Evolutionary conservation across 2,329 filamentous ascomycete species (phyloP).

Genomic region (Sordariomycetes sp.): DNA sequence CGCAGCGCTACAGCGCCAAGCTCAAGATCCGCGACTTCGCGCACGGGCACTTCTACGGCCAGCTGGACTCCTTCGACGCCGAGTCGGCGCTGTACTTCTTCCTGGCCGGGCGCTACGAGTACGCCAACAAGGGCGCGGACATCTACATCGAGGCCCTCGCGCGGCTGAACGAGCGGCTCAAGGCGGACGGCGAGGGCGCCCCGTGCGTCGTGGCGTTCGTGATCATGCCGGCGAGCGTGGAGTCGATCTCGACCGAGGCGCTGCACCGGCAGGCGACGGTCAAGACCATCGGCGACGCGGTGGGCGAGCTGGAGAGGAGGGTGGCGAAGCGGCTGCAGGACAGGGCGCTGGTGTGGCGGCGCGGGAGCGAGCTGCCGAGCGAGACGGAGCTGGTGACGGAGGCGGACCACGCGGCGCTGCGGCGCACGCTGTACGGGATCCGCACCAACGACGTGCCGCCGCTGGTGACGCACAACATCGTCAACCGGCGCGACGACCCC

Average conservation of each 20-base stretch:
- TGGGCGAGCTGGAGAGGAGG: conserved; percentile 83
- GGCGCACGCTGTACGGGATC: conserved; percentile 90
- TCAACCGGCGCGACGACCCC: conserved; percentile 86
- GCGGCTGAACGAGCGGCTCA: conserved; percentile 86
- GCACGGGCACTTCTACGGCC: conserved; percentile 94
- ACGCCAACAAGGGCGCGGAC: conserved; percentile 95
- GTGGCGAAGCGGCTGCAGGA: conserved; percentile 93
- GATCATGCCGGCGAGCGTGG: conserved; percentile 96
- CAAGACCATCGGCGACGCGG: conserved; percentile 87
- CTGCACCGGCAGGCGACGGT: conserved; percentile 95
- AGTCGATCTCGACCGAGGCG: conserved; percentile 88
- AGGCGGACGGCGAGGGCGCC: conserved; percentile 73
- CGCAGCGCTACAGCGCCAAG: conserved; percentile 75
- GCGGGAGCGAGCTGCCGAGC: conserved; percentile 85
- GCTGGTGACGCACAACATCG: conserved; percentile 98
- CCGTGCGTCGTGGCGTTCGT: conserved; percentile 88
- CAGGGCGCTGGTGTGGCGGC: conserved; percentile 87
- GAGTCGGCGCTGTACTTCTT: conserved; percentile 98
- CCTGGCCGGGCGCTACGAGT: conserved; percentile 93
- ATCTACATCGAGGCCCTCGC: conserved; percentile 99
- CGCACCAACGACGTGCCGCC: conserved; percentile 84
- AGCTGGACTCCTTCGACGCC: conserved; percentile 86
- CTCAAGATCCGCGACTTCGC: conserved; percentile 98
- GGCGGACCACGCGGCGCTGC: conserved; percentile 85
- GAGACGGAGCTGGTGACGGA: conserved; percentile 92